Evolutionary conservation across 148 eudicot genomes (phyloP).

Genomic region (Agrostemma githago): DNA sequence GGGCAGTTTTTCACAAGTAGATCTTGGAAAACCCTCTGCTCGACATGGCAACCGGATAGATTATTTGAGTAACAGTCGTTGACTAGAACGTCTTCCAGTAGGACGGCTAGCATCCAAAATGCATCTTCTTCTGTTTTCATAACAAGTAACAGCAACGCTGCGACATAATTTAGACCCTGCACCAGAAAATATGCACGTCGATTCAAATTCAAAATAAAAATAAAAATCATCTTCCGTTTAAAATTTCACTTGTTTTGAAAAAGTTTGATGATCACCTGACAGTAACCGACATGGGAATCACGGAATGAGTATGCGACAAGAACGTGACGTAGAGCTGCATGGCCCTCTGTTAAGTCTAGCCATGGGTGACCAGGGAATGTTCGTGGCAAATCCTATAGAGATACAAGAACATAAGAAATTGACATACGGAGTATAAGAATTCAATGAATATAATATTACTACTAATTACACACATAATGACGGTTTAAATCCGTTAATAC

Average conservation of each 20-base stretch:
- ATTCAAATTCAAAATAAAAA: too few species aligned
- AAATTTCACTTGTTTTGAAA: background rate
- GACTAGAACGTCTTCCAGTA: slow-evolving; percentile 82
- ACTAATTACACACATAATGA: background rate
- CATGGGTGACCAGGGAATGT: slow-evolving; percentile 98
- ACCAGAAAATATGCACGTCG: slow-evolving; percentile 7
- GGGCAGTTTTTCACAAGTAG: slow-evolving; percentile 74
- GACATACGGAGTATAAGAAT: background rate
- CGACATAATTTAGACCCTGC: slow-evolving; percentile 95
- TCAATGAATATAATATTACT: background rate
- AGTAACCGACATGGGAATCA: slow-evolving; percentile 95
- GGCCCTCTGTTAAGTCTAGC: slow-evolving; percentile 88
- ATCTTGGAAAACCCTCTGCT: slow-evolving; percentile 93
- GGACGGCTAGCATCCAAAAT: slow-evolving; percentile 97
- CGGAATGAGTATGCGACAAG: slow-evolving; percentile 97
- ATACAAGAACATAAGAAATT: background rate
- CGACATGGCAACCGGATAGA: slow-evolving; percentile 95
- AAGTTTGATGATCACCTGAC: slow-evolving; percentile 57
- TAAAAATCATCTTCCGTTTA: too few species aligned
- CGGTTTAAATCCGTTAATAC: background rate
- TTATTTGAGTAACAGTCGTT: slow-evolving; percentile 79
- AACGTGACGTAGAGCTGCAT: slow-evolving; percentile 89
- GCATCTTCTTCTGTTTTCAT: slow-evolving; percentile 99
- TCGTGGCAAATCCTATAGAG: slow-evolving; percentile 80
- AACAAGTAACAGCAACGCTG: slow-evolving; percentile 84